phyloP scores from a whole-genome alignment of 2,329 filamentous ascomycete genomes.

The Botrytis porri region DNA sequence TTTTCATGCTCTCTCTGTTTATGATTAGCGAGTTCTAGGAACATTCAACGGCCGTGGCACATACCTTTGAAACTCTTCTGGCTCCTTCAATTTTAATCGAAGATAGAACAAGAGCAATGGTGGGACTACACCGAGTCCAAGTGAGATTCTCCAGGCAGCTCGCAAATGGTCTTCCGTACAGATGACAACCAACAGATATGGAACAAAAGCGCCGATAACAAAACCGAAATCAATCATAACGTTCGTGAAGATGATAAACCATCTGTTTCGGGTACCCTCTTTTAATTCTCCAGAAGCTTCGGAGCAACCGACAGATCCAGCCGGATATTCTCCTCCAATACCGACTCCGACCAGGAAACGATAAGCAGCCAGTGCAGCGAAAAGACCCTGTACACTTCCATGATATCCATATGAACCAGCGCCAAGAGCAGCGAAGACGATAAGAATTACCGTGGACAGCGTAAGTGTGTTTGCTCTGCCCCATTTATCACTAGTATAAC shows the following conservation, averaged over 20 bases:
- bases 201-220: conserved; percentile 68
- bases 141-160: conserved; percentile 76
- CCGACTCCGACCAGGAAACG: conserved; percentile 68
- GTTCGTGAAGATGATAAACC: conserved; percentile 91
- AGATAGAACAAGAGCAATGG: conserved; percentile 68
- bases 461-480: conserved; percentile 81
- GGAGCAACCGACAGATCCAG: conserved; percentile 78
- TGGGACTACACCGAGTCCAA: conserved; percentile 77
- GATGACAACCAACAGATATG: conserved; percentile 61
- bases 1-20: conserved; percentile 38
- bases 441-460: conserved; percentile 76
- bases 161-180: conserved; percentile 56
- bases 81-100: conserved; percentile 71
- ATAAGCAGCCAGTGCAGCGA: conserved; percentile 77
- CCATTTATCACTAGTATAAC: conserved; percentile 78
- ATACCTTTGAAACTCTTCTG: conserved; percentile 64
- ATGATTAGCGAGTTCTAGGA: conserved; percentile 10
- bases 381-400: conserved; percentile 66
- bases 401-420: conserved; percentile 74
- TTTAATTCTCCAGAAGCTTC: conserved; percentile 84
- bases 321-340: conserved; percentile 81
- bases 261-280: conserved; percentile 75
- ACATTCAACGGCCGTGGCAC: not conserved
- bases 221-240: conserved; percentile 84
- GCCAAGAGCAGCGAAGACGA: conserved; percentile 78